Evolutionary conservation across 2,329 filamentous ascomycete genomes (phyloP).

Genomic region (Aspergillus sp.): DNA sequence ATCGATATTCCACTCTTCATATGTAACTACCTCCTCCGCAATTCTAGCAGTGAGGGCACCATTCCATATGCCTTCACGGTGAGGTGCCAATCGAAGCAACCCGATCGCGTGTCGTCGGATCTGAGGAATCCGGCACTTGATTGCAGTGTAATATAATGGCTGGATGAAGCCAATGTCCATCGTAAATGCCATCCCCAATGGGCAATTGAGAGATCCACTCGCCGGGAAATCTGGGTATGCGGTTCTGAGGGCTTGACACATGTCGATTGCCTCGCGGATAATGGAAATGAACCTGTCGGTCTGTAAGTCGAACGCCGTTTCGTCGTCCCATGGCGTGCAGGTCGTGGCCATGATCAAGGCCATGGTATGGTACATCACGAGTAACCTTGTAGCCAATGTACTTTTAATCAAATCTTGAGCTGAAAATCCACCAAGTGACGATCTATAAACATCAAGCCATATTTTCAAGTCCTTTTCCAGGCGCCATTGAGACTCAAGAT

Average conservation of each 20-base stretch:
- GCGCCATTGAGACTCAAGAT: background rate
- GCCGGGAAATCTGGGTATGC: background rate
- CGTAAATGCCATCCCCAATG: slow-evolving; percentile 10
- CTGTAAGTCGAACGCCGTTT: slow-evolving; percentile 29
- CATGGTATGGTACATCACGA: slow-evolving; percentile 48
- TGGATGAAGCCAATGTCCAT: slow-evolving; percentile 37
- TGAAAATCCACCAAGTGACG: background rate
- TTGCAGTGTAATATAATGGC: slow-evolving; percentile 35
- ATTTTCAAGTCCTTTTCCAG: background rate
- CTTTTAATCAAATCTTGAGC: background rate
- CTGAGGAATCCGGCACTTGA: slow-evolving; percentile 37
- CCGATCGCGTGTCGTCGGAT: slow-evolving; percentile 30
- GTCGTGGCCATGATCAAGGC: slow-evolving; percentile 44
- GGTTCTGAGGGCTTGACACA: slow-evolving; percentile 14
- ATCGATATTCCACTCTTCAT: slow-evolving; percentile 7
- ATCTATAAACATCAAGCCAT: slow-evolving; percentile 28
- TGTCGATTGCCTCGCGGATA: slow-evolving; percentile 6
- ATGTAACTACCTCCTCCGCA: slow-evolving; percentile 2
- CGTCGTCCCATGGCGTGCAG: slow-evolving; percentile 27
- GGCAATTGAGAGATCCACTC: background rate
- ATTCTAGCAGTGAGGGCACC: slow-evolving; percentile 4
- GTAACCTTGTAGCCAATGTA: slow-evolving; percentile 23
- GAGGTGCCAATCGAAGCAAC: slow-evolving; percentile 1
- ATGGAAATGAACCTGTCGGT: slow-evolving; percentile 24
- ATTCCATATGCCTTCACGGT: slow-evolving; percentile 14